Evolutionary conservation across 768 basidiomycete genomes (phyloP), one percentile per base, ranked within the genome.

Genomic region (Hericium rajendrae): DNA sequence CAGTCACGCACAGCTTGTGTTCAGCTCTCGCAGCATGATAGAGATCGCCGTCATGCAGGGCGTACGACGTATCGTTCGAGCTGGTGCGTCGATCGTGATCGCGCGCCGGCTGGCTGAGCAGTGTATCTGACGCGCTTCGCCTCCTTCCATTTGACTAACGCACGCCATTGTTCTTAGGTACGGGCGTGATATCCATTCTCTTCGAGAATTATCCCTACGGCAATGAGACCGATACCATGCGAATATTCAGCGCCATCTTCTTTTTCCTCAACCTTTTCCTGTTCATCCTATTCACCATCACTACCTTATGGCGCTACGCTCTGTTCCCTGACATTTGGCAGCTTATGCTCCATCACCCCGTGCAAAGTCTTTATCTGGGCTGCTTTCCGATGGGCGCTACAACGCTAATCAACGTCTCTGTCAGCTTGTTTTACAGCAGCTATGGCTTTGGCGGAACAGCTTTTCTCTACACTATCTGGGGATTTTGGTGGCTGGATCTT

Each of bases 401-500:
- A 2, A 86, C 85, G 1, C 67, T 87, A 38, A 76, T 86, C 54
- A 79, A 74, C 55, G 70, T 78, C 40, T 76, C 78, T 0, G 71
- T 79, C 18, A 69, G 69, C 5, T 70, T 79, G 39, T 68, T 83
- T n/a, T 67, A 80, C 58, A 60, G 68, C 11, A 67, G 71, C 59
- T 78, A 73, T 61, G 64, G 67, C 18, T 73, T 85, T 55, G 82
- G 81, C 0, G 83, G 83, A 12, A 72, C 63, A 41, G 53, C 64
- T 1, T 82, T 85, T 66, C 65, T 85, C 2, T 81, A 78, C 57
- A 64, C 73, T 24, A 64, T 86, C 39, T 86, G 86, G 81, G 78
- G 68, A 2, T 63, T 85, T 43, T 90, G 87, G 86, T 88, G 85
- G 87, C 48, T 82, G 41, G 83, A 86, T 60, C 70, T 81, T 1